Evolutionary conservation across 495 filamentous ascomycete genomes (phyloP), one percentile per base, ranked within the genome.

Genomic region (Astrothelium subdiscretum): DNA sequence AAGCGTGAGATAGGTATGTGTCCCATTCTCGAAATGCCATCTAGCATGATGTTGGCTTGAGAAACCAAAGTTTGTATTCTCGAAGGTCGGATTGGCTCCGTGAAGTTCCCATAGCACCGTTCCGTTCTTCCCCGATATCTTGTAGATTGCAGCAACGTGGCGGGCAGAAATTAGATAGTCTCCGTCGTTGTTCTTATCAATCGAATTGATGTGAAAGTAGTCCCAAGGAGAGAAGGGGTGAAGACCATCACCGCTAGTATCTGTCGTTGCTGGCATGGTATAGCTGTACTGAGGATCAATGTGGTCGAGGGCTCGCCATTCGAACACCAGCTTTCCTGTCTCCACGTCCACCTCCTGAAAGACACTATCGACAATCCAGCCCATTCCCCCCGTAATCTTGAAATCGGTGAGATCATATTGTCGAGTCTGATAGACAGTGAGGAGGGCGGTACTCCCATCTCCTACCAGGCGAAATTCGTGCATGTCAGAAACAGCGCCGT

Each of bases 121-220:
- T 13, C 84, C 83, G 62, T 83, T 76, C 40, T 75, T 79, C 42
- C 81, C 81, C 38, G 83, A 83, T 63, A 87, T 79, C 66, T 83
- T 82, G 67, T 82, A 82, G 58, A 87, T 76, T 31, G 80, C 75
- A 67, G 77, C 79, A 0, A 79, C 79, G 66, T 85, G 79, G 4
- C 84, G 80, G 6, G 80, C 80, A 1, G 83, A 85, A 29, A 85
- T 79, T 42, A 85, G 67, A 66, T 85, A 85, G 70, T 83, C 79
- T 5, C 83, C 81, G 3, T 78, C 76, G 0, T 51, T 48, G 67
- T 82, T 78, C 69, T 83, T 84, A 66, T 85, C 82, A 59, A 87
- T 75, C 22, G 80, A 83, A 70, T 85, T 85, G 71, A 87, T 82
- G 70, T 85, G 83, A 73, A 85, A 85, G 69, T 81, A 85, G 69